Evolutionary conservation across 352 stramenopile genomes (phyloP).

Genomic region (Phytophthora macrochlamydospora): DNA sequence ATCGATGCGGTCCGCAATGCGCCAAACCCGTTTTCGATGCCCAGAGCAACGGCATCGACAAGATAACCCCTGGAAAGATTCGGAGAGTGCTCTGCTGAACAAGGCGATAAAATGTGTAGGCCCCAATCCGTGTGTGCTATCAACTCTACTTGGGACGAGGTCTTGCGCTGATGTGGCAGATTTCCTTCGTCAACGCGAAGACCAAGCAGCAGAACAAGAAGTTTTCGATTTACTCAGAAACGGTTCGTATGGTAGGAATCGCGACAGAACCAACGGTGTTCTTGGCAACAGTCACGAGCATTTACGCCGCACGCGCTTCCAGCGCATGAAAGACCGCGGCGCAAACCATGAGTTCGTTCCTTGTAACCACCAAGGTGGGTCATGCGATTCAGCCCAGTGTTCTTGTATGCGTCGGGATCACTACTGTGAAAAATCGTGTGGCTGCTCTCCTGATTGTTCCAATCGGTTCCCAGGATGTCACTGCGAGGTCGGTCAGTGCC

Average conservation of each 20-base stretch:
- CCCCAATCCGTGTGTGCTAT: constrained; percentile 45
- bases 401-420: constrained; percentile 85
- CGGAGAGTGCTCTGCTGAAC: constrained; percentile 50
- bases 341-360: constrained; percentile 78
- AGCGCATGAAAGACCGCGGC: constrained; percentile 84
- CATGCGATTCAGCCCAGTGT: constrained; percentile 71
- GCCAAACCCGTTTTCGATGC: constrained; percentile 11
- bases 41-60: too few relatives aligned
- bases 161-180: constrained; percentile 47
- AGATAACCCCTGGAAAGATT: constrained; percentile 36
- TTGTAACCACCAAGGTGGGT: constrained; percentile 57
- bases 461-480: constrained; percentile 81
- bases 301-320: constrained; percentile 64
- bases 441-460: constrained; percentile 65
- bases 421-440: constrained; percentile 76
- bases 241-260: constrained; percentile 18
- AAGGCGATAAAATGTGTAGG: constrained; percentile 48
- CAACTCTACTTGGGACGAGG: constrained; percentile 44
- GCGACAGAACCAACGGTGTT: constrained; percentile 38
- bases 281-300: constrained; percentile 74
- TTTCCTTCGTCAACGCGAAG: constrained; percentile 18
- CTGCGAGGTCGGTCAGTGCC: constrained; percentile 61
- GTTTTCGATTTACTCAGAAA: constrained; percentile 16
- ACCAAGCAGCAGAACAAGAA: too few relatives aligned
- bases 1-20: constrained; percentile 35